Conservation (phyloP, 495 filamentous ascomycete genomes). For the Penicillium bialowiezense region DNA sequence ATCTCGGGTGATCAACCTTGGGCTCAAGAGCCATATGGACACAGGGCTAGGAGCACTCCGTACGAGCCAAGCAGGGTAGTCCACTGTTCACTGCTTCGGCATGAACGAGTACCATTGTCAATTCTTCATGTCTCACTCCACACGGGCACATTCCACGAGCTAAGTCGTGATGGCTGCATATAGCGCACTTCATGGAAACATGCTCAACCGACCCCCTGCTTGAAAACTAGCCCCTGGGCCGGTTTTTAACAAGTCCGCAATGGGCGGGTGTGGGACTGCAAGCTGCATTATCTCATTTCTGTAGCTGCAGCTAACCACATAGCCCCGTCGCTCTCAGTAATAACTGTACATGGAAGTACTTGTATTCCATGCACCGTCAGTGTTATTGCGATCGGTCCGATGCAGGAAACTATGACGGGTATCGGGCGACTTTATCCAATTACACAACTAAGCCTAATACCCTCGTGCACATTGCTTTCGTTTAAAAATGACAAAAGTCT, state of each 20-base stretch:
- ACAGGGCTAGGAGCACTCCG: too few species aligned
- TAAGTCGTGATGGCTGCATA: neutral
- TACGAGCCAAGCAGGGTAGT: neutral
- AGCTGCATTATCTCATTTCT: conserved; percentile 4
- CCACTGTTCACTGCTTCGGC: neutral
- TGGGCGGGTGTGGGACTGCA: conserved; percentile 4
- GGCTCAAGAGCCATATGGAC: conserved; percentile 7
- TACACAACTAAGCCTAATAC: neutral
- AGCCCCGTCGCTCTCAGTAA: neutral
- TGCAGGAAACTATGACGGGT: neutral
- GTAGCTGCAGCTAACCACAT: neutral
- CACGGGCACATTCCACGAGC: conserved; percentile 1
- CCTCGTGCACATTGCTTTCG: too few species aligned
- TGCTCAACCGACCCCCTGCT: neutral
- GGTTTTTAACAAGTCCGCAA: conserved; percentile 14
- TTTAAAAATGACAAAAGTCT: neutral
- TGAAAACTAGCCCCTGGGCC: conserved; percentile 10
- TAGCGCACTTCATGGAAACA: neutral
- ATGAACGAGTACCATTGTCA: neutral
- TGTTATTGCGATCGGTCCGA: neutral
- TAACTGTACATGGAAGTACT: too few species aligned
- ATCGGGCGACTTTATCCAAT: neutral
- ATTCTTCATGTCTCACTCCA: conserved; percentile 5
- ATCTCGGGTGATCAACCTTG: conserved; percentile 1
- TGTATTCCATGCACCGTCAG: neutral